phyloP scores from a whole-genome alignment of 1,284 basidiomycete species.

The Malassezia psittaci region DNA sequence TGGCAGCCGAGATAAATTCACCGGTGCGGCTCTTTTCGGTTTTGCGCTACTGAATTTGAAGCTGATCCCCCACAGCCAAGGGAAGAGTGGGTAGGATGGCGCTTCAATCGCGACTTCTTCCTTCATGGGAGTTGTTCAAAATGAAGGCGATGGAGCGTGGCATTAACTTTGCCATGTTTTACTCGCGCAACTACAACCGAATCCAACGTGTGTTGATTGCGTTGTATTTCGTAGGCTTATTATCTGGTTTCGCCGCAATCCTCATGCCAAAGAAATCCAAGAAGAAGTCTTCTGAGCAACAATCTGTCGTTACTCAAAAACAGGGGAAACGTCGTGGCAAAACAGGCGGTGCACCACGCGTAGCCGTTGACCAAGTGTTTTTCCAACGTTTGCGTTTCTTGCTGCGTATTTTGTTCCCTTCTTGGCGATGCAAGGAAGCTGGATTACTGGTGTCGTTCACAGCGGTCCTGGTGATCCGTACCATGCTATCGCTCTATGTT shows the following conservation, averaged over 20 bases:
- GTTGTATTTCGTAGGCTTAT: constrained; percentile 30
- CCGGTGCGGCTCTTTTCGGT: neutral
- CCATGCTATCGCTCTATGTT: constrained; percentile 86
- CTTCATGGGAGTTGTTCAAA: constrained; percentile 29
- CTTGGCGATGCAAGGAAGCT: constrained; percentile 72
- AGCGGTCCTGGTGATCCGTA: constrained; percentile 73
- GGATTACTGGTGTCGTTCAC: constrained; percentile 77
- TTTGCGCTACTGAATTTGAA: too few species aligned
- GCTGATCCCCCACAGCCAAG: too few species aligned
- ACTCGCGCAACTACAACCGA: constrained; percentile 30
- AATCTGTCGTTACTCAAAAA: constrained; percentile 13
- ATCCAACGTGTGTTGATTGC: constrained; percentile 34
- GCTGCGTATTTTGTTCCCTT: constrained; percentile 78
- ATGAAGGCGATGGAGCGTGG: constrained; percentile 28
- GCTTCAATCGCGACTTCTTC: constrained; percentile 31
- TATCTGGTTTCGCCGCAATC: constrained; percentile 22
- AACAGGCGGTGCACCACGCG: constrained; percentile 26
- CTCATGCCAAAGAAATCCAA: constrained; percentile 22
- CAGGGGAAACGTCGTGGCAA: constrained; percentile 19
- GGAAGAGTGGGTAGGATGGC: constrained; percentile 22
- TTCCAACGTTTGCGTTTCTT: constrained; percentile 69
- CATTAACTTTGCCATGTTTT: constrained; percentile 26
- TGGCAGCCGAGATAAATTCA: neutral
- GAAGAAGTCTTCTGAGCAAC: neutral
- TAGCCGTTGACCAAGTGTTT: constrained; percentile 76